Evolutionary conservation across 2,329 filamentous ascomycete genomes (phyloP), one percentile per base, ranked within the genome.

Genomic region (Ophiobolus disseminans): DNA sequence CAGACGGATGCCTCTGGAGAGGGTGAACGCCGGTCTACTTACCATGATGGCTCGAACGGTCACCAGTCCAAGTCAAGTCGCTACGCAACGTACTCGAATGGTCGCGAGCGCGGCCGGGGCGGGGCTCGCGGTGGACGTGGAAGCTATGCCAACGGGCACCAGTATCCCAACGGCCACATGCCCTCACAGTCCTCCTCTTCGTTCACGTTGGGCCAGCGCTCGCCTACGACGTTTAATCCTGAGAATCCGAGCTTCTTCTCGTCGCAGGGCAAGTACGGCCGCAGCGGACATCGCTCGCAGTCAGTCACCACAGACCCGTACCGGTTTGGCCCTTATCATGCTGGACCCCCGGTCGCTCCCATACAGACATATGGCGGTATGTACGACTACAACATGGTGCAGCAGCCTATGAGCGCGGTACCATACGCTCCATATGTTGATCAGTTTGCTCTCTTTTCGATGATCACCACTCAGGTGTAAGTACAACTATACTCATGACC

Each of bases 401-500:
- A 80, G 52, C 80, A 80, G 53, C 74, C 82, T 4, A 82, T 86
- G 78, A 82, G 77, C 53, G 80, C 84, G 21, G 70, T 83, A 43
- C 80, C 84, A 6, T 87, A 81, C 63, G 78, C 78, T 54, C 78
- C 81, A 17, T 84, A 82, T 32, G 74, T 83, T 53, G 82, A 86
- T 47, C 80, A 81, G n/a, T 80, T 76, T 53, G 79, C 80, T 26
- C 62, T 85, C 25, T 74, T 83, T 55, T 73, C 72, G 68, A 82
- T 83, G 82, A 83, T 84, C 65, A 81, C 78, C 54, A 82, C 79
- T 62, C 86, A 87, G 66, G 69, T 83, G 77, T 82, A 78, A 70
- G 79, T 51, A 8, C 22, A 10, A 11, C 9, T 19, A 7, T 16
- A n/a, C 22, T 13, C 5, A 8, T 11, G n/a, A n/a, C n/a, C n/a